These are phyloP conservation scores for Ceratocystis cacaofunesta DNA, from an alignment of 2,329 filamentous ascomycete species.

Conservation along the genomic window DNA sequence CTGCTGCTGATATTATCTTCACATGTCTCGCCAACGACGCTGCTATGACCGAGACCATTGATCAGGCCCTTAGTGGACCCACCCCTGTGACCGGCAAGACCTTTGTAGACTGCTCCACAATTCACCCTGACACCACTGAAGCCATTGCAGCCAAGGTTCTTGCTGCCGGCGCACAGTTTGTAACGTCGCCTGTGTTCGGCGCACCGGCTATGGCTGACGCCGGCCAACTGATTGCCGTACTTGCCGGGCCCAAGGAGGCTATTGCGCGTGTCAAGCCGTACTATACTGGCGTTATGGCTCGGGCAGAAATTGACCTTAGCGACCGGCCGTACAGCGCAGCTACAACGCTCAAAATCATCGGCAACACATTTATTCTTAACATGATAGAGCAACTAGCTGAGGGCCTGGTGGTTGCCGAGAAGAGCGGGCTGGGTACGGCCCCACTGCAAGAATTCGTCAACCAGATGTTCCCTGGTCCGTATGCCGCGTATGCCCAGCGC, in stretches of 20 bases:
- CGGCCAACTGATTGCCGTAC: conserved; percentile 57
- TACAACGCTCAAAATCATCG: conserved; percentile 62
- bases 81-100: conserved; percentile 51
- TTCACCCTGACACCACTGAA: conserved; percentile 69
- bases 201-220: conserved; percentile 55
- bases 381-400: conserved; percentile 71
- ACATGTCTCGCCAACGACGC: conserved; percentile 66
- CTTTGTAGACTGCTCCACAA: conserved; percentile 75
- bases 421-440: conserved; percentile 56
- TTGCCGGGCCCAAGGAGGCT: conserved; percentile 47
- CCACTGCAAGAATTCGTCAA: conserved; percentile 59
- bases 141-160: conserved; percentile 43
- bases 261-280: conserved; percentile 54
- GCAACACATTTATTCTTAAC: conserved; percentile 74
- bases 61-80: conserved; percentile 35
- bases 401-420: conserved; percentile 65
- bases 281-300: conserved; percentile 56
- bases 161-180: conserved; percentile 52
- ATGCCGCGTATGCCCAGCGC: conserved; percentile 57
- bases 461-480: conserved; percentile 59
- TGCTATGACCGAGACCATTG: conserved; percentile 50
- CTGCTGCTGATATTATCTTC: conserved; percentile 63
- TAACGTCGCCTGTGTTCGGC: conserved; percentile 58
- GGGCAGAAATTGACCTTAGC: conserved; percentile 54
- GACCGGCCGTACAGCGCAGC: conserved; percentile 55